A percentile compares a stretch with the other conserved stretches of the same genome.
These are phyloP conservation scores for Erythrophleum fordii DNA, from an alignment of 306 rosid genomes.

Conservation along the genomic window DNA sequence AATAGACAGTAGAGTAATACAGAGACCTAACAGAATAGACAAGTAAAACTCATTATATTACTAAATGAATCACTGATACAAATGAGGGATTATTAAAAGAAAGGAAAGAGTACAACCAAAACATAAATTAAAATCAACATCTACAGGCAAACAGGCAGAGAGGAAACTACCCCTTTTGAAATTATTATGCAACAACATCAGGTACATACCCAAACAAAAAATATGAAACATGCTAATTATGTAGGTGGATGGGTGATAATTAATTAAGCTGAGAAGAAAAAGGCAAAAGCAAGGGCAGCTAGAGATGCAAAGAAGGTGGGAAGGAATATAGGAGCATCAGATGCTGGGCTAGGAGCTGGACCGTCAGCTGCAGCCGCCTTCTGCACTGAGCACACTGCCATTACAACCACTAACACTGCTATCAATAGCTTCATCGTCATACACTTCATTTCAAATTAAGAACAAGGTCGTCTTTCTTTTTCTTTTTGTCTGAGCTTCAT, in stretches of 20 bases:
- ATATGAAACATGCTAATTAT: neutral
- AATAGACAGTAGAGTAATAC: neutral
- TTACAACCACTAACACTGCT: conserved; percentile 38
- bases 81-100: neutral
- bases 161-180: neutral
- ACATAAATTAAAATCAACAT: neutral
- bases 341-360: conserved; percentile 58
- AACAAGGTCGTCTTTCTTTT: neutral
- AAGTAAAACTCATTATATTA: conserved; percentile 39
- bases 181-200: conserved; percentile 37
- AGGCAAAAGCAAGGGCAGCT: conserved; percentile 46
- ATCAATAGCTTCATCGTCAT: conserved; percentile 46
- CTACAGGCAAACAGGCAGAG: conserved; percentile 8
- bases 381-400: conserved; percentile 38
- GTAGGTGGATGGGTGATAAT: too few relatives aligned
- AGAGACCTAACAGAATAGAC: neutral
- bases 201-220: conserved; percentile 10
- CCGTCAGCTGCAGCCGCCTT: conserved; percentile 40
- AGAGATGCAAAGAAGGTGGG: conserved; percentile 53
- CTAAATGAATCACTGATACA: conserved; percentile 40
- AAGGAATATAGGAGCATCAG: conserved; percentile 41
- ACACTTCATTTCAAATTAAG: neutral
- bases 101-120: conserved; percentile 17
- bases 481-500: too few relatives aligned
- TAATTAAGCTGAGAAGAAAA: conserved; percentile 37